Evolutionary conservation across 2,329 filamentous ascomycete genomes (phyloP).

Genomic region (Coleophoma eucalyptorum): DNA sequence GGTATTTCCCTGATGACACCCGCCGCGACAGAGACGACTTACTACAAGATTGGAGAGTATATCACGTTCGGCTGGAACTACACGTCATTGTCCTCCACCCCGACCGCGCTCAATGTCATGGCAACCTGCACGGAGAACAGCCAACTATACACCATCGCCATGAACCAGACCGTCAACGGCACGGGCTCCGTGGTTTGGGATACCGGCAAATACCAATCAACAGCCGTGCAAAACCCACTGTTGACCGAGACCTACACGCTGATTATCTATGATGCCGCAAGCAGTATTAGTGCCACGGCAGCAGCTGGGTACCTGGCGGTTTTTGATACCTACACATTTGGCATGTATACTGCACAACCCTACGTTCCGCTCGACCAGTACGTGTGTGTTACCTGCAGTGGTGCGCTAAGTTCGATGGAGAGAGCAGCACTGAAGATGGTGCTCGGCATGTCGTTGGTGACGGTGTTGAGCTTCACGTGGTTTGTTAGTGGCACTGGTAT

Average conservation of each 20-base stretch:
- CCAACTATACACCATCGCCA: conserved; percentile 56
- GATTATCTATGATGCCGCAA: conserved; percentile 56
- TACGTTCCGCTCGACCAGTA: conserved; percentile 50
- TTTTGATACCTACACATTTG: conserved; percentile 48
- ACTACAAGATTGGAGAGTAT: conserved; percentile 53
- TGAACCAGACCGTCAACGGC: conserved; percentile 57
- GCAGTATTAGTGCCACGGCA: conserved; percentile 43
- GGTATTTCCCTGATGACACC: conserved; percentile 51
- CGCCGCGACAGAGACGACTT: conserved; percentile 36
- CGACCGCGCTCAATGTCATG: conserved; percentile 57
- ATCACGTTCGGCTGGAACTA: conserved; percentile 65
- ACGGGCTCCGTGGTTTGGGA: conserved; percentile 55
- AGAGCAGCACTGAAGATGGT: conserved; percentile 45
- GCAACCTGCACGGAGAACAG: conserved; percentile 49
- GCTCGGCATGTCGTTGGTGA: conserved; percentile 50
- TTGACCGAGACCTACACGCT: conserved; percentile 55
- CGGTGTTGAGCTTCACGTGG: conserved; percentile 60
- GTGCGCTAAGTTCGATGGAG: conserved; percentile 43
- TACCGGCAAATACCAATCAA: conserved; percentile 45
- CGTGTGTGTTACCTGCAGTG: conserved; percentile 54
- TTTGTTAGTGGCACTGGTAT: conserved; percentile 47
- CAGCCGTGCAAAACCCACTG: conserved; percentile 37
- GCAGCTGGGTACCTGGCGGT: conserved; percentile 52
- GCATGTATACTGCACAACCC: conserved; percentile 48
- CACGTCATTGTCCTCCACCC: conserved; percentile 53